Evolutionary conservation across 768 basidiomycete species (phyloP).

Genomic region (Kwoniella newhampshirensis): DNA sequence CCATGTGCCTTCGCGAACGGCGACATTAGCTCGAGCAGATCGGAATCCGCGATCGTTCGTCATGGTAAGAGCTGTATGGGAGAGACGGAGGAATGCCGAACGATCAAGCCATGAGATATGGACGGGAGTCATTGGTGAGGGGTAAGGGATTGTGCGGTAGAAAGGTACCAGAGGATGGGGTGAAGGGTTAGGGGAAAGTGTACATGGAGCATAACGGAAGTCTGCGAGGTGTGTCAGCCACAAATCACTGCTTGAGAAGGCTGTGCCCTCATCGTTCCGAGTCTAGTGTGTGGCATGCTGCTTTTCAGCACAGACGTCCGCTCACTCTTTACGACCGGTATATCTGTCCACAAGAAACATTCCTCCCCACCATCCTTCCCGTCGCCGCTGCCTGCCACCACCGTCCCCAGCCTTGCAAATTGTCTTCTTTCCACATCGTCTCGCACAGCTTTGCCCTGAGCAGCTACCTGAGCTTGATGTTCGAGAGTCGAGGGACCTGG

Average conservation of each 20-base stretch:
- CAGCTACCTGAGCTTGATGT: neutral
- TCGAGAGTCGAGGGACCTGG: conserved; percentile 18
- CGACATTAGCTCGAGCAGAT: conserved; percentile 83
- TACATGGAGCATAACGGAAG: conserved; percentile 48
- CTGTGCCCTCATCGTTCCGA: too few species aligned
- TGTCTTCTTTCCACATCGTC: conserved; percentile 16
- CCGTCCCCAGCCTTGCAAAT: conserved; percentile 26
- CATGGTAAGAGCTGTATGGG: conserved; percentile 36
- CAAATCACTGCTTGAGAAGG: too few species aligned
- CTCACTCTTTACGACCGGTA: conserved; percentile 47
- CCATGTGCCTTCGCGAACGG: conserved; percentile 85
- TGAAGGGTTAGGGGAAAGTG: conserved; percentile 39
- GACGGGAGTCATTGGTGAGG: conserved; percentile 31
- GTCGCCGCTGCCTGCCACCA: conserved; percentile 36
- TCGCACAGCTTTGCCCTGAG: neutral
- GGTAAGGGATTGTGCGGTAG: conserved; percentile 43
- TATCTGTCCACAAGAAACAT: conserved; percentile 47
- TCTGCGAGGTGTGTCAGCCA: conserved; percentile 28
- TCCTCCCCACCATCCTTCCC: conserved; percentile 42
- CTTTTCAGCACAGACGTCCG: too few species aligned
- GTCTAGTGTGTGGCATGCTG: too few species aligned
- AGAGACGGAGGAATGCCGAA: conserved; percentile 47
- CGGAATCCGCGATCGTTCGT: conserved; percentile 85
- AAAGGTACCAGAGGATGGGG: conserved; percentile 40
- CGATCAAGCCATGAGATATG: conserved; percentile 51